Conservation (phyloP, 306 rosid genomes). For the Gleditsia sinensis region DNA sequence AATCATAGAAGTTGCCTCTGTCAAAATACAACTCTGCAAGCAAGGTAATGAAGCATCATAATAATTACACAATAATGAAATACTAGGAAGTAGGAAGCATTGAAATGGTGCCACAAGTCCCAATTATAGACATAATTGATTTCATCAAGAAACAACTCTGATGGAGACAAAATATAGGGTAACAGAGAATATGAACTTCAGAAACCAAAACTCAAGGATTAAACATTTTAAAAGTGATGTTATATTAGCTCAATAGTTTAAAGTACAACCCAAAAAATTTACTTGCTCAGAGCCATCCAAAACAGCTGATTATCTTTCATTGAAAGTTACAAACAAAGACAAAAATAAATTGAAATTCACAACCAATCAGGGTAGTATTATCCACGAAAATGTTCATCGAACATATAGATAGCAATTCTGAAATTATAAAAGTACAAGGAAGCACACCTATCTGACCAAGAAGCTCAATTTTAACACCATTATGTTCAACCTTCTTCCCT, state of each 20-base stretch:
- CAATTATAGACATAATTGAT: not conserved
- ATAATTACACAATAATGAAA: not conserved
- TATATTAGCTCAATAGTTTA: not conserved
- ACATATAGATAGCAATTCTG: not conserved
- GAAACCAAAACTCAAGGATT: not conserved
- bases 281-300: not conserved
- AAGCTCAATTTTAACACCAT: constrained; percentile 54
- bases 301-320: not conserved
- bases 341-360: not conserved
- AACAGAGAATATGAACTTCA: not conserved
- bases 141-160: not conserved
- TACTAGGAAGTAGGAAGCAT: not conserved
- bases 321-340: not conserved
- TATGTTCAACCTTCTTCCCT: constrained; percentile 55
- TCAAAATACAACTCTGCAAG: constrained; percentile 39
- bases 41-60: not conserved
- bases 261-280: not conserved
- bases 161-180: not conserved
- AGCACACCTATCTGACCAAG: constrained; percentile 58
- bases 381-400: not conserved
- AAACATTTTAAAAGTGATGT: not conserved
- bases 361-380: not conserved
- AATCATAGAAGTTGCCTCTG: constrained; percentile 46
- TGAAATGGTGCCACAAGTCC: not conserved
- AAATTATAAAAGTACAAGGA: not conserved